These are phyloP conservation scores for Neurospora hispaniola DNA, from an alignment of 495 filamentous ascomycete species.

Conservation along the genomic window DNA sequence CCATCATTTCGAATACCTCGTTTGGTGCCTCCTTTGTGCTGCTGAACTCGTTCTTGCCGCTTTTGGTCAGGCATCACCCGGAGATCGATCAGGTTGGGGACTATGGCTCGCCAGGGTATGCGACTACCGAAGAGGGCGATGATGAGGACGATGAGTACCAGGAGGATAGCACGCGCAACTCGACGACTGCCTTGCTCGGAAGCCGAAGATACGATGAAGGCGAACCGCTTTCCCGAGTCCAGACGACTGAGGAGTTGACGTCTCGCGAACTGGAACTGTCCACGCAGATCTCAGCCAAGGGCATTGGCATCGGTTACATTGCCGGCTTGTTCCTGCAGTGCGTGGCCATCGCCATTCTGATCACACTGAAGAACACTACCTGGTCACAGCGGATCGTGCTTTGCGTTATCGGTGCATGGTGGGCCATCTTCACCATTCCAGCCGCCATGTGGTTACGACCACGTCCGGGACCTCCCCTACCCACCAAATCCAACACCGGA, in stretches of 20 bases:
- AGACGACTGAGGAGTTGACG: slow-evolving; percentile 33
- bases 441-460: slow-evolving; percentile 84
- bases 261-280: slow-evolving; percentile 66
- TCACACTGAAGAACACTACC: slow-evolving; percentile 59
- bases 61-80: slow-evolving; percentile 71
- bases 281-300: slow-evolving; percentile 76
- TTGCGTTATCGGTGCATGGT: slow-evolving; percentile 86
- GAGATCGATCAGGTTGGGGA: slow-evolving; percentile 26
- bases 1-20: slow-evolving; percentile 82
- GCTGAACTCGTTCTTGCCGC: slow-evolving; percentile 72
- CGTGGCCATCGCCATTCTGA: slow-evolving; percentile 60
- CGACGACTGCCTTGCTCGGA: slow-evolving; percentile 35
- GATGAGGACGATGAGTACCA: slow-evolving; percentile 9
- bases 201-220: slow-evolving; percentile 16
- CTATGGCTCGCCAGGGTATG: not conserved
- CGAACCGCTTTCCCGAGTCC: slow-evolving; percentile 23
- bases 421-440: slow-evolving; percentile 84
- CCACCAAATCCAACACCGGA: slow-evolving; percentile 20
- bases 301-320: slow-evolving; percentile 84
- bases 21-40: slow-evolving; percentile 81
- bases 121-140: slow-evolving; percentile 4
- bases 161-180: slow-evolving; percentile 22
- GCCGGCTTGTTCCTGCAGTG: slow-evolving; percentile 73
- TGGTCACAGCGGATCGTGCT: slow-evolving; percentile 74
- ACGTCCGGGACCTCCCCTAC: slow-evolving; percentile 75